Base-by-base conservation (phyloP, 352 stramenopile species). In the Pythium apleroticum region DNA sequence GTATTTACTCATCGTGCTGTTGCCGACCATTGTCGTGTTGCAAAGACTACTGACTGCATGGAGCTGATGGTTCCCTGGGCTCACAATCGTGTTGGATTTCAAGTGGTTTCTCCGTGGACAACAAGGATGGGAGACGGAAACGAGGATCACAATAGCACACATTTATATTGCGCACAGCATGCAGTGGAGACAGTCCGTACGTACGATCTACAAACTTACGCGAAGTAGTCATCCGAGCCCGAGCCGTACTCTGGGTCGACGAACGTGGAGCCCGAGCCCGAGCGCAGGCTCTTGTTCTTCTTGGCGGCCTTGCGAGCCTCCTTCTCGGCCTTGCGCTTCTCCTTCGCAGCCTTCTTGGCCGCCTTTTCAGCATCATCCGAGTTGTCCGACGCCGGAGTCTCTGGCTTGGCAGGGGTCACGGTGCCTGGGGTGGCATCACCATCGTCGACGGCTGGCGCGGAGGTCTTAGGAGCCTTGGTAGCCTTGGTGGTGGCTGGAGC, bases 281-380 rank as follows among this genome's bases (percentile, higher is more conserved):
- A 53, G 24, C 46, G 22, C 9, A 28, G 9, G 41, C 54, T 37
- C 43, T 62, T 62, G 10, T 22, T 22, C 43, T 63, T 15, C 31
- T 56, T 56, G 30, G 57, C 57, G 8, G 43, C 57, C 57, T 63
- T 63, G 27, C 28, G 27, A 1, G 57, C 57, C 2, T 48, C 57
- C 57, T 63, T 63, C 30, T 63, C 57, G 22, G 57, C 57, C 30
- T 63, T 55, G 20, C 45, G 43, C 46, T 63, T 63, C 45, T 63
- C 57, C 57, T 63, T 63, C 7, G 19, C 57, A 5, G 46, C 46
- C 43, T 56, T 52, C 30, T 49, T 48, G n/a, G 57, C 57, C 12
- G 27, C 57, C 57, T 63, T 63, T 3, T 24, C 41, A 15, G 14
- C 41, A 10, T 24, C 41, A 5, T 25, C 41, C 10, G 39, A 25